Base-by-base conservation (phyloP, 495 filamentous ascomycete genomes). In the Penicillium psychrofluorescens region DNA sequence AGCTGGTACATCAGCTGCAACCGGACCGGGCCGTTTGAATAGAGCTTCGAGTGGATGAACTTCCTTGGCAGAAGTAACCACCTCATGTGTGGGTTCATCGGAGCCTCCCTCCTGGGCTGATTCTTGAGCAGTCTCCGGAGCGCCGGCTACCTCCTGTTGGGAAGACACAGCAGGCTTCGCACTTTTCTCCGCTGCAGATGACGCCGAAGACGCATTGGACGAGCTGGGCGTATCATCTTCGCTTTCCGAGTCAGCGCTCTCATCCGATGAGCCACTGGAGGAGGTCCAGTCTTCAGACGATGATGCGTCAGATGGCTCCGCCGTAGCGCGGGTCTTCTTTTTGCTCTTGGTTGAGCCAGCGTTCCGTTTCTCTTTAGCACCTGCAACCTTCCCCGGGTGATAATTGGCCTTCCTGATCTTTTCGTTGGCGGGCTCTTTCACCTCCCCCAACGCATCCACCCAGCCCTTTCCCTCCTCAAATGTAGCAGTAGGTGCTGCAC, bases 11-110 rank as follows among this genome's bases (percentile, higher is more conserved):
- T 62, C 54, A 11, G 63, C 54, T 12, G 55, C 43, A 9, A 55
- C 55, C 2, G 72, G 62, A 15, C 74, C 63, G 1, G 81, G 72
- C 9, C 79, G 79, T 56, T 95, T 95, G 72, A 90, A 96, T 7
- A 96, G 77, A 0, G 88, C 86, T 67, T 96, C 90, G 9, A 95
- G 69, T 0, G 90, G 90, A 50, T 95, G 88, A 10, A 92, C 70
- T 49, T 85, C 81, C 52, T 66, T 70, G 12, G 51, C 36, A 27
- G 53, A 41, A 14, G 62, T 22, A 31, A 3, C 32, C 38, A 9
- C 51, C 40, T 16, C 49, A 38, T 11, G n/a, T 12, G 9, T 34
- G 32, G 9, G 32, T 12, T 7, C n/a, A 12, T 34, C 32, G 32
- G 32, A 10, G 9, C 32, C 4, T 12, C 3, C 32, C 0, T 12